Evolutionary conservation across 495 filamentous ascomycete genomes (phyloP).

Genomic region (Podospora pseudocomata): DNA sequence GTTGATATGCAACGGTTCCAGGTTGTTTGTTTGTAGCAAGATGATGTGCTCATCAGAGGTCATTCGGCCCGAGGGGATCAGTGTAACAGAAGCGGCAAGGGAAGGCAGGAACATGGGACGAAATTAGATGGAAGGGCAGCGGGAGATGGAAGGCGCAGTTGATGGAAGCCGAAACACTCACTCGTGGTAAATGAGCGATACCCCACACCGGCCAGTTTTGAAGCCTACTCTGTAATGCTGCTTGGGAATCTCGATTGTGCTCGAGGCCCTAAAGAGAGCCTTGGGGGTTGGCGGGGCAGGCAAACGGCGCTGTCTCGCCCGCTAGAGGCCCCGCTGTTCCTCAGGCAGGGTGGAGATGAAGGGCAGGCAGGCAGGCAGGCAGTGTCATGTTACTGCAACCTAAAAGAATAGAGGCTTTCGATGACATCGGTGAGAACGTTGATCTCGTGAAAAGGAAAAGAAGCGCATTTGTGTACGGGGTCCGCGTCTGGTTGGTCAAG

Average conservation of each 20-base stretch:
- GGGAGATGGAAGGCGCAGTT: neutral
- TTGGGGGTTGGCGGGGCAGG: neutral
- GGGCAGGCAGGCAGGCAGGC: neutral
- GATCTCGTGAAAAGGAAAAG: neutral
- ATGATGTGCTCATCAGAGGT: no score
- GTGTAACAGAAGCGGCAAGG: neutral
- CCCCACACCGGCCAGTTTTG: neutral
- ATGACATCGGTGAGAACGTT: neutral
- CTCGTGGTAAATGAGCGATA: neutral
- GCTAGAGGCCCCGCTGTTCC: neutral
- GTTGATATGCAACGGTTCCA: no score
- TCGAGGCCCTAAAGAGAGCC: neutral
- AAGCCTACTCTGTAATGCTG: neutral
- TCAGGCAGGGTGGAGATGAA: neutral
- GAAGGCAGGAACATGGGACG: neutral
- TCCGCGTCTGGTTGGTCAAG: neutral
- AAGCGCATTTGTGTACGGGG: constrained; percentile 1
- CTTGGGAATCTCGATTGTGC: neutral
- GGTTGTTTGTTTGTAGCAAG: no score
- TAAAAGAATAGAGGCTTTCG: no score
- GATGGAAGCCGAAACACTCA: neutral
- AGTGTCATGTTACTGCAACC: neutral
- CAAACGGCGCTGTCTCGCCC: neutral
- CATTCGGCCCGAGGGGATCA: neutral
- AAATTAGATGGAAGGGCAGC: neutral